These are phyloP conservation scores for Albugo candida DNA, from an alignment of 352 stramenopile species.

Conservation along the genomic window DNA sequence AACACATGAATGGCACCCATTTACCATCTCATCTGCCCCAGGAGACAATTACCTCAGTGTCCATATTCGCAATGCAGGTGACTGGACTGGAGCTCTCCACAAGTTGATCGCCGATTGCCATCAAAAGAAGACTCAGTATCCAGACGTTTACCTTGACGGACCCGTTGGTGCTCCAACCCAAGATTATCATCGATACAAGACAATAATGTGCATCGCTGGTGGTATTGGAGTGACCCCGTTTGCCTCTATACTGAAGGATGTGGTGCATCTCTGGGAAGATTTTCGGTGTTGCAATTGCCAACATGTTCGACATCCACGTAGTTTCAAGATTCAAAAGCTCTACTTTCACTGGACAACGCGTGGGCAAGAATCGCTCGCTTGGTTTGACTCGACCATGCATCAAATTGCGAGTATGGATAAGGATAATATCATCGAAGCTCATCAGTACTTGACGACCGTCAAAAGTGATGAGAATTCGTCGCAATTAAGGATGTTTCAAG, in stretches of 20 bases:
- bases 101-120: conserved; percentile 17
- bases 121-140: conserved; percentile 10
- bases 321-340: conserved; percentile 53
- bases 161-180: conserved; percentile 36
- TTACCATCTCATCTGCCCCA: conserved; percentile 73
- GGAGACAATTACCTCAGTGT: conserved; percentile 44
- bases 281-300: conserved; percentile 29
- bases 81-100: conserved; percentile 45
- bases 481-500: conserved; percentile 44
- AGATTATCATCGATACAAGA: conserved; percentile 34
- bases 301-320: conserved; percentile 32
- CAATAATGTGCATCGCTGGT: conserved; percentile 45
- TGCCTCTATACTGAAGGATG: conserved; percentile 42
- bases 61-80: conserved; percentile 42
- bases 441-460: conserved; percentile 68
- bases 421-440: conserved; percentile 53
- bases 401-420: conserved; percentile 37
- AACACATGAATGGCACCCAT: conserved; percentile 72
- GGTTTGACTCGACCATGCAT: conserved; percentile 74
- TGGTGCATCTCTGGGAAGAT: conserved; percentile 41
- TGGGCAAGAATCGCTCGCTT: conserved; percentile 54
- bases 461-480: conserved; percentile 32
- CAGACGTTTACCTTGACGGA: conserved; percentile 30
- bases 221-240: conserved; percentile 59
- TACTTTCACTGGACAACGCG: conserved; percentile 76